Percentiles rank a stretch among this genome's conserved stretches.
Conservation (phyloP, 352 stramenopile species). For the Phytopythium cucurbitacearum region DNA sequence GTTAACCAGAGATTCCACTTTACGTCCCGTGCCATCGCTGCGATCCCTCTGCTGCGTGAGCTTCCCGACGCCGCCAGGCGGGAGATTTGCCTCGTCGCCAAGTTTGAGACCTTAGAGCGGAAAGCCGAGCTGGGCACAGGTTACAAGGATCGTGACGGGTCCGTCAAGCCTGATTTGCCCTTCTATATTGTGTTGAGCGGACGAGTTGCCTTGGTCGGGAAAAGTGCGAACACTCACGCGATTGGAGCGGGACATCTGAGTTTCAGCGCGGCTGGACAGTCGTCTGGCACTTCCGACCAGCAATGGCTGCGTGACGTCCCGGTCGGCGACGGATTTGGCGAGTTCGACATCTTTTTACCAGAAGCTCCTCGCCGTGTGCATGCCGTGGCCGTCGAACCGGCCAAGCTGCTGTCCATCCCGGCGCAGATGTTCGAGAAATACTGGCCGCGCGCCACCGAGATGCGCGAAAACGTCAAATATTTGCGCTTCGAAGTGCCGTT, state of each 20-base stretch:
- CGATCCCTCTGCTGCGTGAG: slow-evolving; percentile 39
- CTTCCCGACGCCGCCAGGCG: slow-evolving; percentile 32
- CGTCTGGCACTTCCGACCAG: background rate
- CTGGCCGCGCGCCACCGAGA: slow-evolving; percentile 29
- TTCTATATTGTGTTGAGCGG: slow-evolving; percentile 55
- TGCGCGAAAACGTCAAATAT: slow-evolving; percentile 44
- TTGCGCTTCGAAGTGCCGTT: slow-evolving; percentile 31
- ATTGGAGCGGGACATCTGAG: slow-evolving; percentile 2
- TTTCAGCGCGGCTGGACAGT: background rate
- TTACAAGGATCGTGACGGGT: slow-evolving; percentile 32
- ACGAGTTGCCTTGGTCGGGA: slow-evolving; percentile 34
- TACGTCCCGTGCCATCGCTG: slow-evolving; percentile 47
- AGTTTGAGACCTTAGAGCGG: slow-evolving; percentile 54
- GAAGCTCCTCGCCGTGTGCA: slow-evolving; percentile 26
- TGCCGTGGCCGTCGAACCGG: slow-evolving; percentile 42
- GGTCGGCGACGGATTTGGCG: slow-evolving; percentile 44
- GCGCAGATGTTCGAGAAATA: slow-evolving; percentile 35
- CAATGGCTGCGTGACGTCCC: slow-evolving; percentile 35
- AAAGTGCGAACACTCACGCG: slow-evolving; percentile 14
- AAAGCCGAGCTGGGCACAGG: slow-evolving; percentile 21
- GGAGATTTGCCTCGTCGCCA: slow-evolving; percentile 41
- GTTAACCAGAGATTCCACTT: slow-evolving; percentile 60
- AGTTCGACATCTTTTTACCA: slow-evolving; percentile 55
- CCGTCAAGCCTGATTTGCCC: slow-evolving; percentile 12
- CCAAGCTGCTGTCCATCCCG: slow-evolving; percentile 53